Conservation (phyloP, 805 yeast species). For the Cyberlindnera meyerae region DNA sequence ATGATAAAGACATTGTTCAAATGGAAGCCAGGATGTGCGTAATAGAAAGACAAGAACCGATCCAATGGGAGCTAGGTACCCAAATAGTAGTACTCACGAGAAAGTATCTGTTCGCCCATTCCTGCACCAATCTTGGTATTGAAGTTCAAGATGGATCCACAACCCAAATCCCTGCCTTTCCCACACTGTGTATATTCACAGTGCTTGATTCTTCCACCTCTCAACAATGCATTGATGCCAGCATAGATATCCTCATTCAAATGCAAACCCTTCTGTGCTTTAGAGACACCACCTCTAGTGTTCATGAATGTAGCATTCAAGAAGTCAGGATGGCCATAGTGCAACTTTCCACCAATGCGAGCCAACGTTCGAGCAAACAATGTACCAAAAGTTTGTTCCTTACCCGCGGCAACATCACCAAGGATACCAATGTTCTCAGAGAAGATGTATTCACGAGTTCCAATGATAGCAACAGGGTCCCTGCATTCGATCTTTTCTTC, state of each 20-base stretch:
- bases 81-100: conserved; percentile 75
- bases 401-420: conserved; percentile 86
- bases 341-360: conserved; percentile 76
- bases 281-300: conserved; percentile 83
- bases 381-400: conserved; percentile 85
- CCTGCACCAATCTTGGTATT: conserved; percentile 86
- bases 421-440: conserved; percentile 78
- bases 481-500: conserved; percentile 43
- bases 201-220: conserved; percentile 80
- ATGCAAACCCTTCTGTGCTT: conserved; percentile 79
- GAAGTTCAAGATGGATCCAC: conserved; percentile 76
- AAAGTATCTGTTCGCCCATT: conserved; percentile 84
- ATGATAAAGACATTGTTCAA: conserved; percentile 72
- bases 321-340: conserved; percentile 86
- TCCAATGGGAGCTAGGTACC: conserved; percentile 76
- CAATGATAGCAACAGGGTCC: conserved; percentile 73
- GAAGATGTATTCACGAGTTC: conserved; percentile 87
- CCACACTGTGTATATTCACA: conserved; percentile 85
- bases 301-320: conserved; percentile 72
- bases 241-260: conserved; percentile 84
- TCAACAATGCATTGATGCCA: conserved; percentile 71
- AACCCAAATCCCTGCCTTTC: conserved; percentile 81
- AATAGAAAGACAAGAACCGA: conserved; percentile 72
- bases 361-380: conserved; percentile 79
- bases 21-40: conserved; percentile 86